Base-by-base conservation (phyloP, 495 filamentous ascomycete genomes). In the Chlorociboria aeruginascens region DNA sequence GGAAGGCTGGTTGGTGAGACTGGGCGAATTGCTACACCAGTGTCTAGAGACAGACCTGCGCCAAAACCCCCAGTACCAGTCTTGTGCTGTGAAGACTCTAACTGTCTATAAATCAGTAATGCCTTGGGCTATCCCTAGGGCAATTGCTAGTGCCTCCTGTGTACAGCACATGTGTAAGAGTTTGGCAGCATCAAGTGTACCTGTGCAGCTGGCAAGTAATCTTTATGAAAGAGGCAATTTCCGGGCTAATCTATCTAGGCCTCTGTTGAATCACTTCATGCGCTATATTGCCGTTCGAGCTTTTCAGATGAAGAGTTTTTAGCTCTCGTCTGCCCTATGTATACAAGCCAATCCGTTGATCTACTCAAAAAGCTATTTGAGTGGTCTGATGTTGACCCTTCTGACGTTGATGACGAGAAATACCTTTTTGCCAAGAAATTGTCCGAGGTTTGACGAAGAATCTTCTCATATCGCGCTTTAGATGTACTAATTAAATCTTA, bases 381-480 rank as follows among this genome's bases (percentile, higher is more conserved):
- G 54, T 94, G 86, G 85, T 85, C 87, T 1, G 63, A 78, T 6
- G 81, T 90, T 48, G 83, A 90, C 44, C 72, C 84, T 7, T 69
- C 81, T 38, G 80, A 92, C 57, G 76, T 89, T 29, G 86, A 95
- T 57, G 88, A 96, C 47, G 83, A 86, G 50, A 90, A 87, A 61
- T 97, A 98, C 60, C 74, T 85, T 32, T 78, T 97, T 53, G 79
- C 83, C 16, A 96, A 96, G 68, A 95, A 89, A 66, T 77, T 97
- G 33, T 88, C 90, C 4, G 92, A 97, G 78, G 86, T 86, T 60
- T 63, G 45, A 31, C 10, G 2, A 25, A 34, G 29, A 6, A 17
- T 25, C 4, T 4, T 37, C 17, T 16, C 17, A 34, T 45, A 6
- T 20, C 11, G n/a, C 30, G 14, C 32, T 37, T 33, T 50, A n/a